Evolutionary conservation across 805 yeast genomes (phyloP).

Genomic region (Clavispora vitiphila): DNA sequence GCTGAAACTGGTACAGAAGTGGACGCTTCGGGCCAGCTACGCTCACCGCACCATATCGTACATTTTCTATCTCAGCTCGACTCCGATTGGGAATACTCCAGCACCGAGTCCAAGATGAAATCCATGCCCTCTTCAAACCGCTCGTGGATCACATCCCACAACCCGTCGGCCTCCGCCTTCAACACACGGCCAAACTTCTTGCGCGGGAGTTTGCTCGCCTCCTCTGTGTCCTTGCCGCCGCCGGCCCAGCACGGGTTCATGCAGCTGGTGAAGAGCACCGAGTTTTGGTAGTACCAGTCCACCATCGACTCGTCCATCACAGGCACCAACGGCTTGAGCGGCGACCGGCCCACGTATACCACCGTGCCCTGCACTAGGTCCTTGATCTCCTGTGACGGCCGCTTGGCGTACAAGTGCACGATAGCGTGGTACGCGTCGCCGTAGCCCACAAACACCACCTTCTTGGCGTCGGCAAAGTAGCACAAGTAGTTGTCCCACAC

Average conservation of each 20-base stretch:
- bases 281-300: constrained; percentile 88
- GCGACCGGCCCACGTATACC: constrained; percentile 61
- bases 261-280: constrained; percentile 72
- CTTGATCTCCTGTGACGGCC: constrained; percentile 51
- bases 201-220: constrained; percentile 63
- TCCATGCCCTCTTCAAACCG: constrained; percentile 82
- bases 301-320: constrained; percentile 83
- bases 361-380: constrained; percentile 65
- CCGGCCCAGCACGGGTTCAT: constrained; percentile 75
- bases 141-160: constrained; percentile 73
- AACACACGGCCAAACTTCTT: constrained; percentile 88
- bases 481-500: constrained; percentile 89
- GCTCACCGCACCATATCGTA: background rate
- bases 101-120: constrained; percentile 73
- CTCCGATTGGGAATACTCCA: constrained; percentile 23
- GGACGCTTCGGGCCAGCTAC: no score
- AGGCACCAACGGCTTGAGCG: constrained; percentile 76
- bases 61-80: constrained; percentile 3
- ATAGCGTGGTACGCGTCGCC: constrained; percentile 88
- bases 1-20: no score
- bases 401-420: constrained; percentile 82
- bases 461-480: constrained; percentile 59
- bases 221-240: constrained; percentile 25
- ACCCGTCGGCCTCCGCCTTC: constrained; percentile 64
- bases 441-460: constrained; percentile 75